Evolutionary conservation across 441 rosid genomes (phyloP).

Genomic region (Gossypium schwendimanii): DNA sequence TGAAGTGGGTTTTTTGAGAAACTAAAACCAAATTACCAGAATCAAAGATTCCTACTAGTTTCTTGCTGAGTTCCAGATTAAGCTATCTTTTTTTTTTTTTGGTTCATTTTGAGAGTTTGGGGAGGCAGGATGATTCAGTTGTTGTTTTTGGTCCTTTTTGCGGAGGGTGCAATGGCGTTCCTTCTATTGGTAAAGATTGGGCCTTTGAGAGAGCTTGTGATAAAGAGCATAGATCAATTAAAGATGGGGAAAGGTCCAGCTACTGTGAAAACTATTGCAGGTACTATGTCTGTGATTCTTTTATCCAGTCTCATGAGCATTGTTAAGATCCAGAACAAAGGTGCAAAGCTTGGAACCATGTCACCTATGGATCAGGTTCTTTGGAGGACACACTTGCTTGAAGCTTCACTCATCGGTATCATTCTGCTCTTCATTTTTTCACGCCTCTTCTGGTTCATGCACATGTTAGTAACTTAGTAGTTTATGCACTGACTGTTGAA

Average conservation of each 20-base stretch:
- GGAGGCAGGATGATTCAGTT: constrained; percentile 64
- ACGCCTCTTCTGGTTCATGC: not conserved
- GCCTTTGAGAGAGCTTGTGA: constrained; percentile 80
- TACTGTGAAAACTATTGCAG: constrained; percentile 77
- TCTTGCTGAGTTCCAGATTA: not conserved
- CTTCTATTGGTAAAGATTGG: constrained; percentile 75
- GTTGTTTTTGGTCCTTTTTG: constrained; percentile 69
- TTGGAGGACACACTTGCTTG: constrained; percentile 97
- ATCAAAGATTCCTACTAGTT: not conserved
- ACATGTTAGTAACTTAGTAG: not conserved
- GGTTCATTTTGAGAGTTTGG: not conserved
- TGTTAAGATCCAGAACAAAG: constrained; percentile 93
- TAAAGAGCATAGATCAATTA: constrained; percentile 78
- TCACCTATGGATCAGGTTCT: constrained; percentile 99
- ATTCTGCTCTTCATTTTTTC: constrained; percentile 7
- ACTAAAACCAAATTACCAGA: not conserved
- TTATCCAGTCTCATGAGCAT: constrained; percentile 76
- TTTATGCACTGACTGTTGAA: not conserved
- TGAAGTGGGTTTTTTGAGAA: not conserved
- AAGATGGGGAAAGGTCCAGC: constrained; percentile 90
- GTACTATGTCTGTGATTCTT: constrained; percentile 84
- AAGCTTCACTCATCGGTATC: constrained; percentile 90
- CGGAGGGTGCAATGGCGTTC: constrained; percentile 63
- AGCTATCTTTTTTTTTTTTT: not conserved
- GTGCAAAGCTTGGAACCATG: constrained; percentile 95